Evolutionary conservation across 2,329 filamentous ascomycete species (phyloP), one percentile per base, ranked within the genome.

Genomic region (Aspergillus ustus): DNA sequence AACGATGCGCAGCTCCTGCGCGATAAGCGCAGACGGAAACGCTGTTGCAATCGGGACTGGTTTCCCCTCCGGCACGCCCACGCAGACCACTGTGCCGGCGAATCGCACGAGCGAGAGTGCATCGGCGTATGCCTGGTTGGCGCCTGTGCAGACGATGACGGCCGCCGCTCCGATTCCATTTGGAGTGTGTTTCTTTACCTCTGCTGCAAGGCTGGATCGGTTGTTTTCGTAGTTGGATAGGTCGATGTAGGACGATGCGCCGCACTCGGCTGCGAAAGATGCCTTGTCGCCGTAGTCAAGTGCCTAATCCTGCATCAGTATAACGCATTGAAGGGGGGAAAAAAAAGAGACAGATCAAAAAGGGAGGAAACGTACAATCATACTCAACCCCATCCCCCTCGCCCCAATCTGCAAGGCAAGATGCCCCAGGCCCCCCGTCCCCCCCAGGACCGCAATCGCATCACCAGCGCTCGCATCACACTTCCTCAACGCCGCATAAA

Each of bases 401-500:
- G 80, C 76, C 5, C 84, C 84, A 55, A 89, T 82, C 68, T 89
- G 86, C 15, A 81, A 78, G 2, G 84, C 86, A 9, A 89, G 73
- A 77, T 89, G 86, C 28, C 88, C 87, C 17, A 89, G 77, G 4
- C 87, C 87, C 60, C 86, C 86, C 49, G 86, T 86, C 0, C 85
- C 85, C 20, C 85, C 84, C 40, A 81, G 77, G 31, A 89, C 81
- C 0, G 86, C 83, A 2, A 89, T 82, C 78, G 80, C 87, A 52
- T 87, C 80, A 2, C 87, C 87, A 2, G 83, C 81, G 59, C 83
- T 78, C 1, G 86, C 85, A 29, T 81, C 80, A 55, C 82, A 82
- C 69, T 88, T 88, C 58, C 84, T 83, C 52, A 91, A 80, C 17
- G 87, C 88, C 2, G 83, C 78, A 75, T 89, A 90, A 15, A 86